Base-by-base conservation (phyloP, 129 eudicot species). In the Ambrosia trifida region DNA sequence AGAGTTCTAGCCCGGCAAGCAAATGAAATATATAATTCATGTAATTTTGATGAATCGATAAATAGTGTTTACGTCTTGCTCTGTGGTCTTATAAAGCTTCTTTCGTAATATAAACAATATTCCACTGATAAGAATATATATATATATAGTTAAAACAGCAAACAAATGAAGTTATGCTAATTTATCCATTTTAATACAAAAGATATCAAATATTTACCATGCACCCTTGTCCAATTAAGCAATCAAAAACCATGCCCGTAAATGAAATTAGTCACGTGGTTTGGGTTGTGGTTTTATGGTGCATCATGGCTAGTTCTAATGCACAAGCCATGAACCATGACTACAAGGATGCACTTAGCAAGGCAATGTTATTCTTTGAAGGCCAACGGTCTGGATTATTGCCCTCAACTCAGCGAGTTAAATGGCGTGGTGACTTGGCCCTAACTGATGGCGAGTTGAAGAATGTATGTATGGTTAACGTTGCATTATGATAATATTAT, bases 351-450 rank as follows among this genome's bases (percentile, higher is more conserved):
- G 89, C 84, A 36, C 73, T 89, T 16, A 49, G 72, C 72, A 89
- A 89, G 78, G 89, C 86, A 3, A 89, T 89, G 58, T 68, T 89
- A 69, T 89, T 86, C 83, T 86, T 84, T 45, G 96, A 89, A 84
- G 96, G 90, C n/a, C 96, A 89, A 76, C 79, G 96, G 2, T 89
- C 96, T 0, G 92, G 92, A 30, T 82, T 86, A 68, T 28, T 89
- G 78, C 96, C 90, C 0, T 49, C 73, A 0, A 68, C 38, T 78
- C 92, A 89, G 45, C 70, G 89, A 72, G 92, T 84, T n/a, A 82
- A 68, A 52, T 86, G 96, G 96, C 83, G 92, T 45, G 82, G 74
- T 9, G 88, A 86, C 56, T 89, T 88, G 6, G 96, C 92, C 11
- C 72, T 86, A 35, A 66, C 73, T 0, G 96, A 89, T 70, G 92